Conservation (phyloP, 2,329 filamentous ascomycete genomes). For the Cadophora sp. region DNA sequence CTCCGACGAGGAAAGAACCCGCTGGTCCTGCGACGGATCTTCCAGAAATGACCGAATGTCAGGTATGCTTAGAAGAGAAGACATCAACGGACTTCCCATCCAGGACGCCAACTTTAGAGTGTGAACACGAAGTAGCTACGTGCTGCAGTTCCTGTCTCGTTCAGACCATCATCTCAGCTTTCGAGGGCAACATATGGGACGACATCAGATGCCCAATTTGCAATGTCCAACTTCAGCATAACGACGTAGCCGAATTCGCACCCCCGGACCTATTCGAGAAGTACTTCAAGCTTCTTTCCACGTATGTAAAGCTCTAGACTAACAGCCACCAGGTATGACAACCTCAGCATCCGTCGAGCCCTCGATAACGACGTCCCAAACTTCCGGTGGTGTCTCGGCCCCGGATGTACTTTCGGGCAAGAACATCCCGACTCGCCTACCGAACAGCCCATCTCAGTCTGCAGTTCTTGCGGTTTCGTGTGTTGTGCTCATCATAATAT, state of each 20-base stretch:
- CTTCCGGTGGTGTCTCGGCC: constrained; percentile 33
- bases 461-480: constrained; percentile 27
- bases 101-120: constrained; percentile 20
- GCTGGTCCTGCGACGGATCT: constrained; percentile 19
- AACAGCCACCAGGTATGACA: constrained; percentile 24
- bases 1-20: background rate
- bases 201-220: constrained; percentile 33
- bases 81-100: constrained; percentile 22
- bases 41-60: constrained; percentile 25
- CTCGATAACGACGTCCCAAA: constrained; percentile 26
- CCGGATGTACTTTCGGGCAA: constrained; percentile 31
- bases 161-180: constrained; percentile 19
- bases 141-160: constrained; percentile 27
- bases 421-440: constrained; percentile 22
- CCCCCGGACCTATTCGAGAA: constrained; percentile 25
- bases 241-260: constrained; percentile 31
- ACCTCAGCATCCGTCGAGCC: constrained; percentile 21
- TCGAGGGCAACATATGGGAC: constrained; percentile 28
- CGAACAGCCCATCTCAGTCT: constrained; percentile 21
- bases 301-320: background rate
- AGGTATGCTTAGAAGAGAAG: constrained; percentile 30
- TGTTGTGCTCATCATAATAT: constrained; percentile 28
- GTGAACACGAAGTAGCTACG: constrained; percentile 19
- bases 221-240: constrained; percentile 25
- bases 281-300: background rate